Percentiles rank a stretch among this genome's conserved stretches.
Evolutionary conservation across 805 yeast genomes (phyloP).

Genomic region (Schwanniomyces polymorphus): DNA sequence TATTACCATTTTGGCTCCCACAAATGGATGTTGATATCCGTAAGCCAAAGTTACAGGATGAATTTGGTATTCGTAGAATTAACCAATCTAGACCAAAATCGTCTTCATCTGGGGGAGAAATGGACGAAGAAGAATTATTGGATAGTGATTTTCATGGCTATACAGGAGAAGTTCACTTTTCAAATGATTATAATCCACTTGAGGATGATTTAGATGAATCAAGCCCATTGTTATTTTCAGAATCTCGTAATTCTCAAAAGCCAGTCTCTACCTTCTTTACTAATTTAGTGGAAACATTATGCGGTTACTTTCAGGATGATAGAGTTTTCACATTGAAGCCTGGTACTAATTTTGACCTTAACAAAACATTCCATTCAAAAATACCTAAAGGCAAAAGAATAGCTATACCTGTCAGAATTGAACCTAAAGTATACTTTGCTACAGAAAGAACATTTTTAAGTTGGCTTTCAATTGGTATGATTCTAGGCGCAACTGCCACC

Average conservation of each 20-base stretch:
- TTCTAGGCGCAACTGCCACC: constrained; percentile 86
- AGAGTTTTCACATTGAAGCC: constrained; percentile 44
- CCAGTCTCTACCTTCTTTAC: constrained; percentile 34
- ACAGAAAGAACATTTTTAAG: constrained; percentile 92
- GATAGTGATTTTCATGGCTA: constrained; percentile 35
- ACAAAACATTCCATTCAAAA: constrained; percentile 45
- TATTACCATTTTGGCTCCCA: constrained; percentile 96
- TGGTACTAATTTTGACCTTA: constrained; percentile 46
- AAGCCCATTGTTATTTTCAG: constrained; percentile 43
- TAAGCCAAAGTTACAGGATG: constrained; percentile 69
- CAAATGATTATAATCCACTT: constrained; percentile 45
- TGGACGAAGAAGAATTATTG: constrained; percentile 70
- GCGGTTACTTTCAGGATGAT: constrained; percentile 44
- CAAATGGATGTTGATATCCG: constrained; percentile 96
- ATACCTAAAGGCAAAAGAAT: constrained; percentile 90
- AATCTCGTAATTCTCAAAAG: constrained; percentile 27
- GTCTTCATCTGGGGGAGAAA: constrained; percentile 52
- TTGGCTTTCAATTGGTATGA: constrained; percentile 90
- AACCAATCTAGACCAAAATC: constrained; percentile 20
- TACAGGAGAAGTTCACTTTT: constrained; percentile 37
- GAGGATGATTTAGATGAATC: constrained; percentile 52
- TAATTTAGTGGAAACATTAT: constrained; percentile 33
- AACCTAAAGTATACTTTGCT: constrained; percentile 98
- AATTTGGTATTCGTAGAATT: constrained; percentile 62
- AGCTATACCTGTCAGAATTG: constrained; percentile 92